These are phyloP conservation scores for Lactifluus volemus DNA, from an alignment of 768 basidiomycete genomes.

Conservation along the genomic window DNA sequence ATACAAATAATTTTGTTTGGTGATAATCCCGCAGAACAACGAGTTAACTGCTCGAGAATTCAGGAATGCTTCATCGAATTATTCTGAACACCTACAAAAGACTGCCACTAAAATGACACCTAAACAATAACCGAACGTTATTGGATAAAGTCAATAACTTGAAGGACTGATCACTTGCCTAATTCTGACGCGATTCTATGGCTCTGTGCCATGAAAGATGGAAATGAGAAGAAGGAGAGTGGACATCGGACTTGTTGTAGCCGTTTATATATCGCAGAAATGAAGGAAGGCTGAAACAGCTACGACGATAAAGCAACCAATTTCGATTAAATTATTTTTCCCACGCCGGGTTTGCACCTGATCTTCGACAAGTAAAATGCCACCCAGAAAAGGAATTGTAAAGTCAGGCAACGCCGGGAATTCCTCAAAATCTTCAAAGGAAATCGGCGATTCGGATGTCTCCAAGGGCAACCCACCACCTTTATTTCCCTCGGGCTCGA, in stretches of 20 bases:
- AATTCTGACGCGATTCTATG: too few relatives aligned
- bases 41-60: neutral
- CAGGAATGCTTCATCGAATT: neutral
- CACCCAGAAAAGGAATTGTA: slow-evolving; percentile 67
- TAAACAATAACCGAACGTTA: neutral
- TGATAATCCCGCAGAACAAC: neutral
- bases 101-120: neutral
- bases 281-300: too few relatives aligned
- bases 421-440: slow-evolving; percentile 46
- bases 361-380: slow-evolving; percentile 33
- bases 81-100: neutral
- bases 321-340: too few relatives aligned
- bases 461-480: slow-evolving; percentile 27
- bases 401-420: slow-evolving; percentile 90
- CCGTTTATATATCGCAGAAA: too few relatives aligned
- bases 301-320: too few relatives aligned
- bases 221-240: too few relatives aligned
- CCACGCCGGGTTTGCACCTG: too few relatives aligned
- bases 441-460: neutral
- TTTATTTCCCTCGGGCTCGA: slow-evolving; percentile 77
- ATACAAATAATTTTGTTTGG: neutral
- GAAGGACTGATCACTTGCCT: too few relatives aligned
- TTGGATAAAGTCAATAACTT: too few relatives aligned
- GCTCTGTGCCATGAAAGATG: too few relatives aligned
- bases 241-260: too few relatives aligned